phyloP scores from a whole-genome alignment of 2,329 filamentous ascomycete species.

The Exophiala xenobiotica region DNA sequence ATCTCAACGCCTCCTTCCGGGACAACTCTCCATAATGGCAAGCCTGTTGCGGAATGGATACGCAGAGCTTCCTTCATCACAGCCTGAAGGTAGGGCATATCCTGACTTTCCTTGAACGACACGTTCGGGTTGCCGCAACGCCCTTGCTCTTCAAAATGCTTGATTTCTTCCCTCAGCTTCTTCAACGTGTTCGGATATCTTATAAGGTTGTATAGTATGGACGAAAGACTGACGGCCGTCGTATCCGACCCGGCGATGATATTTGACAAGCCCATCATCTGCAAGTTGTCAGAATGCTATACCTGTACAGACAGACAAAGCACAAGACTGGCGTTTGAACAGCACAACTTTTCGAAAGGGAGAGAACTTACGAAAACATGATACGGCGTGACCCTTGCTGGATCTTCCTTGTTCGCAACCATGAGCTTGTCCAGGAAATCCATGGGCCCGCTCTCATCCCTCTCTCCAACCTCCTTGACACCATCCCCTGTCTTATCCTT shows the following conservation, averaged over 20 bases:
- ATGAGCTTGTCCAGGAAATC: conserved; percentile 48
- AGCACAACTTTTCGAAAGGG: no score
- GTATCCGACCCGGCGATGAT: conserved; percentile 29
- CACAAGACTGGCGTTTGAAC: no score
- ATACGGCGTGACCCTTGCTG: conserved; percentile 42
- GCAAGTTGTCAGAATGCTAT: no score
- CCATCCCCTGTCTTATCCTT: conserved; percentile 23
- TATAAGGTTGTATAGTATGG: conserved; percentile 72
- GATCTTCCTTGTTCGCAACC: conserved; percentile 42
- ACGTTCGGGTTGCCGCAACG: conserved; percentile 35
- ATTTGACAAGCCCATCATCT: conserved; percentile 37
- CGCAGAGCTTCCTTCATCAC: conserved; percentile 56
- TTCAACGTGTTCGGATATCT: conserved; percentile 52
- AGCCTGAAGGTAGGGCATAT: conserved; percentile 63
- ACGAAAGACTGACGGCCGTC: conserved; percentile 52
- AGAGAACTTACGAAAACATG: no score
- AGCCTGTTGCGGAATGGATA: conserved; percentile 50
- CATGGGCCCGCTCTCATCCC: conserved; percentile 29
- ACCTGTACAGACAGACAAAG: no score
- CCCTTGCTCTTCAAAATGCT: conserved; percentile 29
- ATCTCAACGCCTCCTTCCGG: conserved; percentile 47
- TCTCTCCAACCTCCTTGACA: conserved; percentile 10
- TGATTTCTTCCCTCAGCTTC: conserved; percentile 28
- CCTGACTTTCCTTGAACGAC: conserved; percentile 63
- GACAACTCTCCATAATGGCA: conserved; percentile 52